Percentiles rank a stretch among this genome's conserved stretches.
phyloP scores from a whole-genome alignment of 345 rosid genomes.

The Pistacia atlantica region DNA sequence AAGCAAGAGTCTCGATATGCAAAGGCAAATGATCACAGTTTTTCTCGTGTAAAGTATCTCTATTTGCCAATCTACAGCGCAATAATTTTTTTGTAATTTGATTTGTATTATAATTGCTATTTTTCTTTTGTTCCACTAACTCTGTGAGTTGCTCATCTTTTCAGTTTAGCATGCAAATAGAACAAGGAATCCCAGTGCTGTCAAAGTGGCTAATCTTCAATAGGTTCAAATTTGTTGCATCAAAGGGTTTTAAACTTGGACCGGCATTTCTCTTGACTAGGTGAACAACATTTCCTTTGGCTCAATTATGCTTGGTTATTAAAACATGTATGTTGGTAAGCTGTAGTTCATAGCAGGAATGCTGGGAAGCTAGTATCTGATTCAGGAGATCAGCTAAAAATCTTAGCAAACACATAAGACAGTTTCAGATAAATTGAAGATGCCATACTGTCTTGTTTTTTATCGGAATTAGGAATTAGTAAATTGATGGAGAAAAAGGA shows the following conservation, averaged over 20 bases:
- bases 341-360: not conserved
- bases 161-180: slow-evolving; percentile 87
- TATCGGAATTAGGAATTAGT: not conserved
- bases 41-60: slow-evolving; percentile 68
- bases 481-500: not conserved
- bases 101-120: not conserved
- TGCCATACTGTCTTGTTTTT: not conserved
- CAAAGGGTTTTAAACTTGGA: slow-evolving; percentile 85
- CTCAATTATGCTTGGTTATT: slow-evolving; percentile 12
- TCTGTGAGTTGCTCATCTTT: slow-evolving; percentile 27
- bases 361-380: not conserved
- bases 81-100: slow-evolving; percentile 6
- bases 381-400: slow-evolving; percentile 4
- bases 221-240: slow-evolving; percentile 80
- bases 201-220: slow-evolving; percentile 94
- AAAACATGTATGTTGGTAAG: not conserved
- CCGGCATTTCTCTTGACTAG: slow-evolving; percentile 89
- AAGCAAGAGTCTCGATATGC: slow-evolving; percentile 93
- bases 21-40: slow-evolving; percentile 75
- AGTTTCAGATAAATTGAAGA: not conserved
- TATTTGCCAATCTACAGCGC: slow-evolving; percentile 13
- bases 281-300: slow-evolving; percentile 36
- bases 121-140: slow-evolving; percentile 9
- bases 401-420: slow-evolving; percentile 3
- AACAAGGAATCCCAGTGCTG: slow-evolving; percentile 92